Evolutionary conservation across 2,329 filamentous ascomycete genomes (phyloP), one percentile per base, ranked within the genome.

Genomic region (Aspergillus sp.): DNA sequence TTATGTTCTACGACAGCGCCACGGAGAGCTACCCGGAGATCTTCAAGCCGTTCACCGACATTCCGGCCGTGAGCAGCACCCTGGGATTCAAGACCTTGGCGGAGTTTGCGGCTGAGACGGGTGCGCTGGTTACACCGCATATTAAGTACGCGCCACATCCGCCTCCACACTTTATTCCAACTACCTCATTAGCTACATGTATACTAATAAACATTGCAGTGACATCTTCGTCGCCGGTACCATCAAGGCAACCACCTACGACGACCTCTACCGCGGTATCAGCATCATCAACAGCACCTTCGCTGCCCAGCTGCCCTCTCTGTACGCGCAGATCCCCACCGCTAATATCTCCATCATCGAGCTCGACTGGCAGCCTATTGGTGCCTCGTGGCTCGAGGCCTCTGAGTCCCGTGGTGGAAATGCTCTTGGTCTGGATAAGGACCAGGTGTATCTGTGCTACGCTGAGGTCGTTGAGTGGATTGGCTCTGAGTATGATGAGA

Each of bases 331-430:
- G 54, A 66, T 75, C 13, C 75, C 74, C 27, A 60, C 61, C 5
- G 70, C 70, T 36, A 74, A 71, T 53, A 76, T 79, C 57, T 77
- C 76, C 42, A 79, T 78, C 62, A 72, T 81, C 51, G 69, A 80
- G 32, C 66, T 81, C 10, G 72, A 75, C 58, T 68, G 75, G 57
- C 70, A 78, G 21, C 75, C 77, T 11, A 74, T 75, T 8, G 68
- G 73, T 5, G 59, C 72, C 42, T 70, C 73, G 57, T 80, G 75
- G 74, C 73, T 79, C 25, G 52, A 66, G 42, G 70, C 70, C 19
- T 68, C 69, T 0, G 64, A 65, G 21, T 51, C 58, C 21, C 61
- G 62, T 36, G 70, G 70, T 50, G 69, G 70, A 7, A 72, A 71
- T 42, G 66, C 69, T 2, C 64, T 71, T 5, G 70, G 70, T 4